Conservation (phyloP, 768 basidiomycete genomes). For the Lactifluus volemus region DNA sequence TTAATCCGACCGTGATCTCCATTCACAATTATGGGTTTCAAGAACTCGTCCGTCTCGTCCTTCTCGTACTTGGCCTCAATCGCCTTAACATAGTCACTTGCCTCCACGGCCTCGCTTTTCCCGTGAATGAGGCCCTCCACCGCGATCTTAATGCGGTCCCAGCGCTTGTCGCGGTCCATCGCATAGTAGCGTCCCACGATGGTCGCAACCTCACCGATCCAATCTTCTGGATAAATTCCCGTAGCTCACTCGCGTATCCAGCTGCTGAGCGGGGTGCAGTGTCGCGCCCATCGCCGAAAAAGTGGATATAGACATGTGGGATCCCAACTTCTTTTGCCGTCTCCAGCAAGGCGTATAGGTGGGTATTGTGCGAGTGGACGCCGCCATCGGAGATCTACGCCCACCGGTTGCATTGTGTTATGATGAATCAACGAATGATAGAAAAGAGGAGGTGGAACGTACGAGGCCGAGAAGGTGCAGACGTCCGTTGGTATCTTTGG, state of each 20-base stretch:
- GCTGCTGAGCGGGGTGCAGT: slow-evolving; percentile 82
- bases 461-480: slow-evolving; percentile 87
- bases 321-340: slow-evolving; percentile 81
- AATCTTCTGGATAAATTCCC: slow-evolving; percentile 70
- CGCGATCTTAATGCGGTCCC: slow-evolving; percentile 89
- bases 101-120: slow-evolving; percentile 52
- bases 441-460: slow-evolving; percentile 10
- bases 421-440: background rate
- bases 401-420: background rate
- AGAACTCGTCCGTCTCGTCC: slow-evolving; percentile 89
- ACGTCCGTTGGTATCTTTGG: slow-evolving; percentile 75
- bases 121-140: slow-evolving; percentile 68
- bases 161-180: slow-evolving; percentile 95
- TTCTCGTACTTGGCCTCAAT: slow-evolving; percentile 72
- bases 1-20: slow-evolving; percentile 73
- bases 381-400: slow-evolving; percentile 84
- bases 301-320: slow-evolving; percentile 85
- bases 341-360: slow-evolving; percentile 85
- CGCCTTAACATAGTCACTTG: slow-evolving; percentile 50
- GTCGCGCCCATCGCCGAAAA: slow-evolving; percentile 91
- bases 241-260: slow-evolving; percentile 67
- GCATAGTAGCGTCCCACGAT: slow-evolving; percentile 90
- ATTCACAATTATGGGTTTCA: slow-evolving; percentile 89
- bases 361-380: slow-evolving; percentile 92
- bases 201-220: slow-evolving; percentile 76